Base-by-base conservation (phyloP, 441 rosid genomes). In the Jatropha podagrica region DNA sequence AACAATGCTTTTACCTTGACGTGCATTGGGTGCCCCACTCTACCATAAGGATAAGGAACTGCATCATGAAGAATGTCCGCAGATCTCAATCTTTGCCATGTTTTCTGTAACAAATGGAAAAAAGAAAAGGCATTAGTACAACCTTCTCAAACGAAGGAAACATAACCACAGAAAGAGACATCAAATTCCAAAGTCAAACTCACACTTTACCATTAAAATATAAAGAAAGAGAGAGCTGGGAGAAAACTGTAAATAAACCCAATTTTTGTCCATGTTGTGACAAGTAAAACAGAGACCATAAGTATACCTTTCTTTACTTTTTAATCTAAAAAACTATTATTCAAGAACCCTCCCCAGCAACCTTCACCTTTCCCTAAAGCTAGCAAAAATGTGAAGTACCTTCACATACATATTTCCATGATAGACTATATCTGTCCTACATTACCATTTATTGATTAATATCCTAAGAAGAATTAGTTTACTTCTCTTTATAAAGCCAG, bases 11-110 rank as follows among this genome's bases (percentile, higher is more conserved):
- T 27, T 78, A 90, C 99, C 92, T 95, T 92, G 69, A 83, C 81
- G 68, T 92, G 98, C 92, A 89, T 88, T 46, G 98, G 97, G 80
- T 88, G 87, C 65, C 97, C 96, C 11, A 86, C 71, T 79, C 97
- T 87, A 58, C 87, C 79, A 60, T 23, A 75, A 73, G 98, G 97
- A 90, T 85, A 78, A 79, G 99, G 97, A 76, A 95, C 83, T 55
- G 99, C 95, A 84, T 93, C 96, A 65, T 82, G 89, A 77, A 95
- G 88, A 77, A 93, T 83, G 49, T 80, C 82, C 58, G 71, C 79
- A 72, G 83, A 37, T 83, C 88, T 88, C 89, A 93, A 67, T 77
- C 85, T 91, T 78, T 87, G 90, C 99, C 98, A 95, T 68, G 98
- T 90, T 89, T 92, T 95, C 98, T 95, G 89, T 38, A 58, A 69